These are phyloP conservation scores for Serendipita sp. DNA, from an alignment of 768 basidiomycete species.

Conservation along the genomic window DNA sequence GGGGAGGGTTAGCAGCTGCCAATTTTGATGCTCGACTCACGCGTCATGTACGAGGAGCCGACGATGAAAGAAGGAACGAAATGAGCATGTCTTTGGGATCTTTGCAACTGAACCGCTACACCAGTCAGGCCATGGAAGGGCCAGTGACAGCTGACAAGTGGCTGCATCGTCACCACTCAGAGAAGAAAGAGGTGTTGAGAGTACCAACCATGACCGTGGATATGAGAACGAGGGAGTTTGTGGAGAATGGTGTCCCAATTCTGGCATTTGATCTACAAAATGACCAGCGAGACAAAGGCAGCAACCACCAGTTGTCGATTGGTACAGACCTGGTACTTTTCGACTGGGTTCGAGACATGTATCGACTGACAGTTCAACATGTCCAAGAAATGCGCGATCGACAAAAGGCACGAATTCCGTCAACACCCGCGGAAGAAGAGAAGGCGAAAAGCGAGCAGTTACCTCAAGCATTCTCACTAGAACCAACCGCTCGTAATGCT, in stretches of 20 bases:
- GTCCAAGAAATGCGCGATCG: neutral
- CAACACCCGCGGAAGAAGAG: neutral
- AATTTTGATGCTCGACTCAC: neutral
- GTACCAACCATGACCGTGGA: conserved; percentile 1
- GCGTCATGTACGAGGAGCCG: neutral
- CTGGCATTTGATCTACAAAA: neutral
- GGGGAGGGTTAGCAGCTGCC: neutral
- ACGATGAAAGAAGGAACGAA: neutral
- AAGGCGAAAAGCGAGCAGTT: neutral
- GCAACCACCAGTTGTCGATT: conserved; percentile 4
- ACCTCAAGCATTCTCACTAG: conserved; percentile 1
- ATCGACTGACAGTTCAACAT: neutral
- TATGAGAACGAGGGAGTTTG: neutral
- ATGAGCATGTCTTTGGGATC: neutral
- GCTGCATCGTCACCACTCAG: neutral
- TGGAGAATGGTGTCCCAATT: neutral
- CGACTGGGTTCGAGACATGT: conserved; percentile 4
- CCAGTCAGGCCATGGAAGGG: neutral
- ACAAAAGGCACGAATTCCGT: neutral
- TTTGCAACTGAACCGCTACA: neutral
- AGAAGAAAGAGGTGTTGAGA: neutral
- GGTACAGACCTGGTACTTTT: conserved; percentile 1
- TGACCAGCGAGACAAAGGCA: neutral
- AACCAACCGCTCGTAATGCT: conserved; percentile 9
- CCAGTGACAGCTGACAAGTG: neutral